These are phyloP conservation scores for Sparassis latifolia DNA, from an alignment of 1,284 basidiomycete genomes.

Conservation along the genomic window DNA sequence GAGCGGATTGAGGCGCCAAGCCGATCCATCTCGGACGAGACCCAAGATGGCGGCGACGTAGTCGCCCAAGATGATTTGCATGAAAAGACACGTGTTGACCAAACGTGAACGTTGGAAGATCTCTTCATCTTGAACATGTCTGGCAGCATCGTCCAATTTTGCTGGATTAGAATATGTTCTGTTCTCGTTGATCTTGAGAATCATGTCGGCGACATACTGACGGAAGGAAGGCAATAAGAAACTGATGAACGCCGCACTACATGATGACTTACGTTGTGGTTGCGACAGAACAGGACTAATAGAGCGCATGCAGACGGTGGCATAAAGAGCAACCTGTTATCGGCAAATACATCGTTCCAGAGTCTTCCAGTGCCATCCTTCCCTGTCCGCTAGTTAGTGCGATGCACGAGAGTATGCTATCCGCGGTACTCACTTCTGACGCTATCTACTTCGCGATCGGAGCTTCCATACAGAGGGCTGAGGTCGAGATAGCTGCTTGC, in stretches of 20 bases:
- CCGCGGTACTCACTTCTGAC: conserved; percentile 11
- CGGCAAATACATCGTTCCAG: conserved; percentile 65
- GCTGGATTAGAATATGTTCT: conserved; percentile 34
- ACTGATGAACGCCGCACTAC: neutral
- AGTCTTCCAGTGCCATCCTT: conserved; percentile 62
- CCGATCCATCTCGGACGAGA: conserved; percentile 49
- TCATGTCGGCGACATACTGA: conserved; percentile 65
- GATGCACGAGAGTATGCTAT: neutral
- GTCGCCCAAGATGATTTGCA: conserved; percentile 64
- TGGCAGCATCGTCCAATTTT: conserved; percentile 24
- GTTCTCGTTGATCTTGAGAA: conserved; percentile 67
- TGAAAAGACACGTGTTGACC: conserved; percentile 57
- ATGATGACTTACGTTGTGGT: conserved; percentile 58
- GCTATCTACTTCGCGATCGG: conserved; percentile 30
- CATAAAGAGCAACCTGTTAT: conserved; percentile 64
- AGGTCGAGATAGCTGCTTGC: conserved; percentile 75
- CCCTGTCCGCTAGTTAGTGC: conserved; percentile 4
- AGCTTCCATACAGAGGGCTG: conserved; percentile 68
- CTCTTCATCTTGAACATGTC: conserved; percentile 56
- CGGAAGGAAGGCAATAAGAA: neutral
- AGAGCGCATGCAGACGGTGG: conserved; percentile 67
- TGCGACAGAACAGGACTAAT: conserved; percentile 64
- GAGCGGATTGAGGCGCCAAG: conserved; percentile 60
- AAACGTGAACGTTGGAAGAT: conserved; percentile 71
- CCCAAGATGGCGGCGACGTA: conserved; percentile 71